phyloP scores from a whole-genome alignment of 2,329 filamentous ascomycete genomes.

The Fonsecaea monophora region DNA sequence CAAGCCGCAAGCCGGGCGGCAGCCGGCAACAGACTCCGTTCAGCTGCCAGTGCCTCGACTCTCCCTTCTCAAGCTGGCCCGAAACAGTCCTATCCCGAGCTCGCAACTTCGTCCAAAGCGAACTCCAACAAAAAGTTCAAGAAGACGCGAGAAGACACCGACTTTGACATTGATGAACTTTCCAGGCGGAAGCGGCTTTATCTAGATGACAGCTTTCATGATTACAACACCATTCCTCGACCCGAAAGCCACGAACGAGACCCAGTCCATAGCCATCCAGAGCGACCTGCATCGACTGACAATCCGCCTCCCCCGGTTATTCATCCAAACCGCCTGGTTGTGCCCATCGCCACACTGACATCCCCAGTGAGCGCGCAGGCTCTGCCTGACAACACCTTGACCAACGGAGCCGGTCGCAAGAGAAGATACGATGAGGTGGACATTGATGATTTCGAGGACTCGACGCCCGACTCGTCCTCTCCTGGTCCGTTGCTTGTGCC shows the following conservation, averaged over 20 bases:
- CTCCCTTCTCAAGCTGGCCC: slow-evolving; percentile 19
- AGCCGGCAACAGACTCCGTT: slow-evolving; percentile 36
- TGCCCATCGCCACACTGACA: slow-evolving; percentile 44
- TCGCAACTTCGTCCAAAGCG: slow-evolving; percentile 12
- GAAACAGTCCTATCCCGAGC: slow-evolving; percentile 18
- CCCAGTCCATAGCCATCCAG: slow-evolving; percentile 26
- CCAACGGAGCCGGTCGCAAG: slow-evolving; percentile 40
- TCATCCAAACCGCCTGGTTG: slow-evolving; percentile 36
- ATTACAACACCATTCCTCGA: slow-evolving; percentile 37
- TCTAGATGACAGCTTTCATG: slow-evolving; percentile 34
- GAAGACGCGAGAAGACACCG: slow-evolving; percentile 30
- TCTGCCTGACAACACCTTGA: slow-evolving; percentile 50
- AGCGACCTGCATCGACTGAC: slow-evolving; percentile 11
- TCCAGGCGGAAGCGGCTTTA: slow-evolving; percentile 29
- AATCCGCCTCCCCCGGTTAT: slow-evolving; percentile 35
- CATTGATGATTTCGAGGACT: slow-evolving; percentile 39
- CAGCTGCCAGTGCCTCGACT: slow-evolving; percentile 27
- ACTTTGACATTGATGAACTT: slow-evolving; percentile 35
- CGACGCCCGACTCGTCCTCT: slow-evolving; percentile 41
- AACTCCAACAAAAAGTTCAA: slow-evolving; percentile 28
- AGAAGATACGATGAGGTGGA: slow-evolving; percentile 40
- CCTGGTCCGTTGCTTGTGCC: slow-evolving; percentile 39
- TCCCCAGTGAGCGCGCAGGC: slow-evolving; percentile 43
- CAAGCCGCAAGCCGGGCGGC: slow-evolving; percentile 32
- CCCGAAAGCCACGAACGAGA: slow-evolving; percentile 37